phyloP scores from a whole-genome alignment of 23 red algal genomes.

The Agarophyton chilense region DNA sequence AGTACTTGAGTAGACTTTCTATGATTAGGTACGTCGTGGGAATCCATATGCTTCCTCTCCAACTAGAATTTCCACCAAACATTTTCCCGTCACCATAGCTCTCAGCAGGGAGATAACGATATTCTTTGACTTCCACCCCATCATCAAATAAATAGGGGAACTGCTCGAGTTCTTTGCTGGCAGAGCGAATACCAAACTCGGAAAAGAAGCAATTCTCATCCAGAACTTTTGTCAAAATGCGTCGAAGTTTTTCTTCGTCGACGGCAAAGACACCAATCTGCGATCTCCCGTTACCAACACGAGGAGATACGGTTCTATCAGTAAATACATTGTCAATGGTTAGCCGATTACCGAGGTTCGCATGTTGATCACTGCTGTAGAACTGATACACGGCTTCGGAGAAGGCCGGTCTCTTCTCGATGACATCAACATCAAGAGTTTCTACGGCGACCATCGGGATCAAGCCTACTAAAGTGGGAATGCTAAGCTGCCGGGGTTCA shows the following conservation, averaged over 20 bases:
- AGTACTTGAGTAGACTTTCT: not conserved
- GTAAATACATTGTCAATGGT: not conserved
- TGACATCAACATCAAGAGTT: constrained; percentile 1
- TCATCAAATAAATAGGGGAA: not conserved
- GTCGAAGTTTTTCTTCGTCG: not conserved
- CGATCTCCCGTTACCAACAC: not conserved
- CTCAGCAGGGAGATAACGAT: not conserved
- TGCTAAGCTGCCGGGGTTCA: not conserved
- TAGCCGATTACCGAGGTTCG: not conserved
- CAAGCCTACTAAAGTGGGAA: not conserved
- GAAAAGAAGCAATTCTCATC: not conserved
- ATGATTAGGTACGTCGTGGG: not conserved
- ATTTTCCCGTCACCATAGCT: not conserved
- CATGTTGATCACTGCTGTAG: constrained; percentile 4
- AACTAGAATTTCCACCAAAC: not conserved
- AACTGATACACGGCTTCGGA: not conserved
- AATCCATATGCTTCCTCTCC: constrained; percentile 10
- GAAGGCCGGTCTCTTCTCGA: constrained; percentile 6
- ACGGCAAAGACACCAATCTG: not conserved
- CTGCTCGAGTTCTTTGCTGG: not conserved
- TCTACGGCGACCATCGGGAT: not conserved
- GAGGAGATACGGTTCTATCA: not conserved
- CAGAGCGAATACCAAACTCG: not conserved
- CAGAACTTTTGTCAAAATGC: not conserved
- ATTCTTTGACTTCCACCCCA: not conserved